Conservation (phyloP, 1,284 basidiomycete genomes). For the Moniliophthora roreri region DNA sequence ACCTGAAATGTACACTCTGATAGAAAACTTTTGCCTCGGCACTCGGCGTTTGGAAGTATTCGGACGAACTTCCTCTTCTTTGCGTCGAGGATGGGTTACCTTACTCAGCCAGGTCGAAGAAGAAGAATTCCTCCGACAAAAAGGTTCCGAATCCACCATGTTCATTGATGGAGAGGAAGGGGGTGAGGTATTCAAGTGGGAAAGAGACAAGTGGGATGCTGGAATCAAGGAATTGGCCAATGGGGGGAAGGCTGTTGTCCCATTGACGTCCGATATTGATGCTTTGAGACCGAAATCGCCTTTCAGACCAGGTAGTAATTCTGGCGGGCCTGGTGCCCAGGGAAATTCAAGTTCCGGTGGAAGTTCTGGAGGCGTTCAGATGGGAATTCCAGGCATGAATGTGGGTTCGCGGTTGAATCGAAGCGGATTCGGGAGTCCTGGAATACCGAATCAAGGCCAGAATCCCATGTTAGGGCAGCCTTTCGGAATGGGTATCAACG, state of each 20-base stretch:
- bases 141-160: constrained; percentile 26
- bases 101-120: constrained; percentile 69
- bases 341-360: constrained; percentile 17
- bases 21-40: constrained; percentile 98
- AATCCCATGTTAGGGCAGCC: constrained; percentile 37
- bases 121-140: constrained; percentile 39
- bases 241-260: constrained; percentile 62
- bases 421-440: constrained; percentile 19
- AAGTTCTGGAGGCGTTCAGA: constrained; percentile 14
- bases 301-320: constrained; percentile 30
- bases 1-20: constrained; percentile 91
- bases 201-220: constrained; percentile 58
- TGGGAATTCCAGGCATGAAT: constrained; percentile 17
- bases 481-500: constrained; percentile 44
- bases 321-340: constrained; percentile 14
- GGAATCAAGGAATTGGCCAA: constrained; percentile 52
- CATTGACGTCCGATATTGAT: constrained; percentile 81
- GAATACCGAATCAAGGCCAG: constrained; percentile 15
- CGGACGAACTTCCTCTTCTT: constrained; percentile 66
- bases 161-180: constrained; percentile 43
- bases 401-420: constrained; percentile 21
- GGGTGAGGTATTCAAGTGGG: constrained; percentile 48
- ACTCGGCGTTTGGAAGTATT: constrained; percentile 91
- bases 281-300: constrained; percentile 87
- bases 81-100: constrained; percentile 93